phyloP scores from a whole-genome alignment of 768 basidiomycete species.

The Termitomyces sp. region DNA sequence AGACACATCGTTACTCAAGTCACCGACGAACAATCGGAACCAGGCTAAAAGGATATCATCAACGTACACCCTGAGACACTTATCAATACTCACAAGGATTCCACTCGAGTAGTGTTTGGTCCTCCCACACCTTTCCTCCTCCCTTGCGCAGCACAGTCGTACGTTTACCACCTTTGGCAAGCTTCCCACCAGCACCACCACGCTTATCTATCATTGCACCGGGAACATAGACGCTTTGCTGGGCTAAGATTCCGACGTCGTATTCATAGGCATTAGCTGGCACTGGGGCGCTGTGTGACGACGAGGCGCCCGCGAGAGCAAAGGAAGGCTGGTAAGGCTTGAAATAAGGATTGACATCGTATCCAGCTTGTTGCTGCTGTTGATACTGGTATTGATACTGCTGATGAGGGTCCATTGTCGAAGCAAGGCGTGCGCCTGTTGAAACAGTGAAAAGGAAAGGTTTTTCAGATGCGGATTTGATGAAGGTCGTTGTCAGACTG shows the following conservation, averaged over 20 bases:
- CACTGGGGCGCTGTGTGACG: conserved; percentile 72
- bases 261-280: conserved; percentile 92
- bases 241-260: conserved; percentile 86
- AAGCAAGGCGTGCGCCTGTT: conserved; percentile 1
- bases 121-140: conserved; percentile 97
- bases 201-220: conserved; percentile 89
- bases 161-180: conserved; percentile 88
- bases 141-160: conserved; percentile 94
- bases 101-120: conserved; percentile 96
- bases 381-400: conserved; percentile 47
- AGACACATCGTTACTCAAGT: conserved; percentile 96
- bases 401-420: conserved; percentile 42
- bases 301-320: conserved; percentile 58
- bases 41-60: conserved; percentile 55
- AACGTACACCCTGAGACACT: conserved; percentile 1
- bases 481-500: neutral
- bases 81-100: conserved; percentile 76
- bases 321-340: conserved; percentile 76
- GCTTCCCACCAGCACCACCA: conserved; percentile 79
- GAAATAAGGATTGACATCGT: conserved; percentile 78
- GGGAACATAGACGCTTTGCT: conserved; percentile 90
- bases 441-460: neutral
- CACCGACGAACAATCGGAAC: conserved; percentile 97
- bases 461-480: neutral
- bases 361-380: conserved; percentile 47